A percentile compares a stretch with the other conserved stretches of the same genome.
These are phyloP conservation scores for Blastocystis sp. DNA, from an alignment of 352 stramenopile species.

Conservation along the genomic window DNA sequence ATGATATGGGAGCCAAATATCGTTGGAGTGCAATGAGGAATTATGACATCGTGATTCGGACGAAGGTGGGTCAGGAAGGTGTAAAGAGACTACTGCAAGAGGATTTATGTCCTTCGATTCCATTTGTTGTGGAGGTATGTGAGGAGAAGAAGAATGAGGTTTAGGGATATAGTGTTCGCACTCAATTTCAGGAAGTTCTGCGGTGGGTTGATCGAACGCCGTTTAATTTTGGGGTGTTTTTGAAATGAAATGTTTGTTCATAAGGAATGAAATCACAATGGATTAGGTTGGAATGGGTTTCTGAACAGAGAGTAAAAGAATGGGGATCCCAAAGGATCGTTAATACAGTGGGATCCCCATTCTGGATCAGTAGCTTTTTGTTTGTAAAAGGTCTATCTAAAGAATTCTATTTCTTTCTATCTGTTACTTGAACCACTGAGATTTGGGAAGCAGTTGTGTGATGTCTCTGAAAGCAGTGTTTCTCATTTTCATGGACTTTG, in stretches of 20 bases:
- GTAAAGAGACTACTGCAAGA: not conserved
- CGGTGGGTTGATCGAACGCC: constrained; percentile 14
- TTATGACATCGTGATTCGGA: not conserved
- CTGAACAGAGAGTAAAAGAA: not conserved
- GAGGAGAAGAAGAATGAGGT: not conserved
- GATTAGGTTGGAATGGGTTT: not conserved
- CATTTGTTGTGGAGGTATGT: not conserved
- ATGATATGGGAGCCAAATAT: not conserved
- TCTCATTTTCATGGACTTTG: constrained; percentile 56
- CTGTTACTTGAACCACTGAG: too few species aligned
- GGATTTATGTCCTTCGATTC: constrained; percentile 14
- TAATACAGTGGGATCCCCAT: too few species aligned
- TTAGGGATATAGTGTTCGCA: constrained; percentile 11
- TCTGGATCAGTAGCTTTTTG: too few species aligned
- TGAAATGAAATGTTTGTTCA: constrained; percentile 35
- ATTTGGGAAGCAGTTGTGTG: not conserved
- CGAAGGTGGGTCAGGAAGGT: not conserved
- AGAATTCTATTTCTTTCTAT: too few species aligned
- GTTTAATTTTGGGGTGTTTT: constrained; percentile 38
- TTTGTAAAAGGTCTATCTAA: too few species aligned
- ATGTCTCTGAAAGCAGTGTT: constrained; percentile 61
- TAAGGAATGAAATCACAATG: not conserved
- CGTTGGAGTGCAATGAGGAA: not conserved
- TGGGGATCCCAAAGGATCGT: too few species aligned
- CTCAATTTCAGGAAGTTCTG: not conserved